These are phyloP conservation scores for Yarrowia keelungensis DNA, from an alignment of 805 yeast genomes.

Conservation along the genomic window DNA sequence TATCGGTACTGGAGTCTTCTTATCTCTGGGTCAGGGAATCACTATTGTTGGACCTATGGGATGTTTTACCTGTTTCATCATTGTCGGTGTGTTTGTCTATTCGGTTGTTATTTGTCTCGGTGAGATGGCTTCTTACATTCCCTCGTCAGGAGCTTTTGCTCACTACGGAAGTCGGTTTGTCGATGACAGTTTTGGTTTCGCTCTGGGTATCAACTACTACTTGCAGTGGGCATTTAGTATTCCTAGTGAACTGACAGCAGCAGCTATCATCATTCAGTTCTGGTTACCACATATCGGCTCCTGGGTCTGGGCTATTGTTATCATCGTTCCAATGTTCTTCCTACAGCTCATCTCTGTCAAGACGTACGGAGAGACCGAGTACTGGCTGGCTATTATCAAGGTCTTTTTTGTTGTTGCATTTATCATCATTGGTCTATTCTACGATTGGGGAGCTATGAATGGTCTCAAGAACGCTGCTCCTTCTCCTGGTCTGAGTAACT, in stretches of 20 bases:
- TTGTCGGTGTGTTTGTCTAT: constrained; percentile 50
- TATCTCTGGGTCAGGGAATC: constrained; percentile 48
- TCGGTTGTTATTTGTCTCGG: constrained; percentile 64
- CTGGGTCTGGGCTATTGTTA: constrained; percentile 59
- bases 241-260: constrained; percentile 56
- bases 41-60: constrained; percentile 48
- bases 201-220: constrained; percentile 60
- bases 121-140: constrained; percentile 60
- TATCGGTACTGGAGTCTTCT: constrained; percentile 71
- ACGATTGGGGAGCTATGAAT: constrained; percentile 60
- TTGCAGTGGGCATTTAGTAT: constrained; percentile 57
- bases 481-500: constrained; percentile 55
- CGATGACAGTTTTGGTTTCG: constrained; percentile 65
- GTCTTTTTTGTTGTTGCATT: constrained; percentile 69
- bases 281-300: constrained; percentile 59
- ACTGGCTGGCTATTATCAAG: constrained; percentile 69
- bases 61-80: constrained; percentile 49
- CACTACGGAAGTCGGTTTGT: constrained; percentile 67
- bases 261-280: constrained; percentile 53
- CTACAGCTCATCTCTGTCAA: constrained; percentile 58
- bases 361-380: constrained; percentile 64
- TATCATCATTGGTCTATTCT: constrained; percentile 59
- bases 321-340: constrained; percentile 60
- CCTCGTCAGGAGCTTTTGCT: constrained; percentile 71
- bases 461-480: constrained; percentile 15